Evolutionary conservation across 2,329 filamentous ascomycete genomes (phyloP).

Genomic region (Lasiodiplodia gonubiensis): DNA sequence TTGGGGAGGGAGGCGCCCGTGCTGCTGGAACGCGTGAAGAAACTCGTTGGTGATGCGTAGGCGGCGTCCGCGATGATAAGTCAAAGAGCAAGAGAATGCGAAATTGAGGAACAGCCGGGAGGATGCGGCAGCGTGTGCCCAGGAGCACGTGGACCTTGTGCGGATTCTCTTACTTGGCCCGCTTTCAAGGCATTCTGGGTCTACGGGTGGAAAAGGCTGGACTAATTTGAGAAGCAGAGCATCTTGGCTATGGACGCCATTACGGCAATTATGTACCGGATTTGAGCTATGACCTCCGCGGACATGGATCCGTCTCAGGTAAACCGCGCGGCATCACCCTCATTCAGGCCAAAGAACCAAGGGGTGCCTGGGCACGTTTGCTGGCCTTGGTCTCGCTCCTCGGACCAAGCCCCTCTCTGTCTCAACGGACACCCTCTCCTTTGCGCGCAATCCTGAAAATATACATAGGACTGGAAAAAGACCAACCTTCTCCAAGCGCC

Average conservation of each 20-base stretch:
- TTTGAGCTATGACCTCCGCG: constrained; percentile 4
- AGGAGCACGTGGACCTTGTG: not conserved
- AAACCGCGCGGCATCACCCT: not conserved
- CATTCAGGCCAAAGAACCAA: not conserved
- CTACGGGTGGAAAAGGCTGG: not conserved
- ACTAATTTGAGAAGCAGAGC: not conserved
- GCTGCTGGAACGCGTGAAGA: constrained; percentile 78
- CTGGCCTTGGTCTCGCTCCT: not conserved
- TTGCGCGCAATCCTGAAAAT: not conserved
- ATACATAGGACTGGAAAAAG: not conserved
- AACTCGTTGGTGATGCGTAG: constrained; percentile 60
- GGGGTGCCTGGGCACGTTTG: not conserved
- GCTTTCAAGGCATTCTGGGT: not conserved
- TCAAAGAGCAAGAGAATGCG: not conserved
- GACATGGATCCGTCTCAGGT: not conserved
- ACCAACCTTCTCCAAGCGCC: not conserved
- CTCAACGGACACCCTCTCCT: not conserved
- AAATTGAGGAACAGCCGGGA: not conserved
- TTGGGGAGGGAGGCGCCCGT: constrained; percentile 80
- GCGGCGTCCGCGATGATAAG: not conserved
- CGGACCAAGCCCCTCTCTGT: not conserved
- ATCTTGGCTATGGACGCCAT: not conserved
- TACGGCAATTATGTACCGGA: not conserved
- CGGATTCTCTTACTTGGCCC: not conserved
- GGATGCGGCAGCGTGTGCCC: not conserved